Evolutionary conservation across 805 yeast genomes (phyloP), one percentile per base, ranked within the genome.

Genomic region (Wickerhamomyces xylosicus): DNA sequence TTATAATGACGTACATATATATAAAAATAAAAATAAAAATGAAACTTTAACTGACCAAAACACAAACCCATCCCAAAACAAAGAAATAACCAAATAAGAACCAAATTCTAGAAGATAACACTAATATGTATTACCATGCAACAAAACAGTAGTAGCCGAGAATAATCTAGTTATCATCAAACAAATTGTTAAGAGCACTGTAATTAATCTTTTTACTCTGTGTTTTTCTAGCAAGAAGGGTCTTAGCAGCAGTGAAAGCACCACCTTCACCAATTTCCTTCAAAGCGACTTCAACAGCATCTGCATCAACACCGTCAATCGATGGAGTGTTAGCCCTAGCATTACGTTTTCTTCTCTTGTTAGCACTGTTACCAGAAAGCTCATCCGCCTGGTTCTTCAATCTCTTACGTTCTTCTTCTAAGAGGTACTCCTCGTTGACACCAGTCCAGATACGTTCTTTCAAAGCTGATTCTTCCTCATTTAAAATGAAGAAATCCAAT

Each of bases 361-460:
- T 69, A 13, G 74, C 63, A 44, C 64, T 63, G 45, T 82, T 84
- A 5, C 97, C 98, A 0, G 90, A 81, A 22, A 85, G 72, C 42
- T 73, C 76, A 61, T 92, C 97, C 0, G 95, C 92, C 55, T 87
- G 95, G 38, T 72, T 71, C 56, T 89, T 85, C 43, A 90, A 66
- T 45, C 89, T 66, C 53, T 85, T 87, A 48, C 76, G 74, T 50
- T 90, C 97, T 59, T 86, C 95, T 36, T 82, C 92, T 8, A 85
- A 56, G 40, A 92, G 62, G 54, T 75, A 92, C 21, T 89, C 97
- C 43, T 83, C 84, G 58, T 94, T 89, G 31, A 85, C 67, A 2
- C 92, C 89, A 39, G 83, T 77, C 97, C 98, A 92, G 3, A 89
- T 74, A 43, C 82, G 69, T 48, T 86, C 89, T 57, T 90, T 92